Percentiles rank a stretch among this genome's conserved stretches.
These are phyloP conservation scores for Climacium dendroides DNA, from an alignment of 225 moss, liverwort and hornwort species.

Conservation along the genomic window DNA sequence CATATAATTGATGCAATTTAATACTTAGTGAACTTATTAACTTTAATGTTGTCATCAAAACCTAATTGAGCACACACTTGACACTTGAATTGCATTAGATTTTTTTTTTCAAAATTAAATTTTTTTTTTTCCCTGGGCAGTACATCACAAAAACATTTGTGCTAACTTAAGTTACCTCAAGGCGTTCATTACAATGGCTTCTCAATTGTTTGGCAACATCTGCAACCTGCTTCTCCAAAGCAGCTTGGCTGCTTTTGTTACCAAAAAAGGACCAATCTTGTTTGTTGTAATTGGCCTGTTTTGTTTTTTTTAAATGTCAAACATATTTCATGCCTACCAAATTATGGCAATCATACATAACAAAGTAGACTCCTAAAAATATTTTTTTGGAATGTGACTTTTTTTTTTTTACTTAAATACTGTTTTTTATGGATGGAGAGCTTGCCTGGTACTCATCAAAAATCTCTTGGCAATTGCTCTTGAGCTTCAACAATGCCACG, in stretches of 20 bases:
- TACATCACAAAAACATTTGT: not conserved
- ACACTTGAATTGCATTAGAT: too few species aligned
- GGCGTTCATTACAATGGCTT: conserved; percentile 28
- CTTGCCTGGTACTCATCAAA: conserved; percentile 71
- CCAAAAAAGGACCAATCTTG: conserved; percentile 38
- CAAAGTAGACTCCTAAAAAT: not conserved
- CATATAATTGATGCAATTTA: not conserved
- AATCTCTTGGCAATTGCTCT: conserved; percentile 46
- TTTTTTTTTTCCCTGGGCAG: too few species aligned
- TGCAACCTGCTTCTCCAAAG: conserved; percentile 23
- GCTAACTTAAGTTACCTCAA: conserved; percentile 10
- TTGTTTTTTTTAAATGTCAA: not conserved
- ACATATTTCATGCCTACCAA: too few species aligned
- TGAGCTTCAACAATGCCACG: conserved; percentile 20
- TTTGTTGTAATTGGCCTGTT: conserved; percentile 59
- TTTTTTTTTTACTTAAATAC: not conserved
- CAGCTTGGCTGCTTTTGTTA: conserved; percentile 37
- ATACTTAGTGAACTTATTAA: not conserved
- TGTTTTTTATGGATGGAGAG: not conserved
- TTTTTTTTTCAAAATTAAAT: too few species aligned
- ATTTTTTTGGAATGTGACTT: not conserved
- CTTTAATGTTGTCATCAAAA: not conserved
- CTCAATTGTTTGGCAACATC: conserved; percentile 24
- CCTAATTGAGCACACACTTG: not conserved
- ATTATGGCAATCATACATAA: not conserved